Evolutionary conservation across 2,329 filamentous ascomycete species (phyloP).

Genomic region (Trichothecium sympodiale): DNA sequence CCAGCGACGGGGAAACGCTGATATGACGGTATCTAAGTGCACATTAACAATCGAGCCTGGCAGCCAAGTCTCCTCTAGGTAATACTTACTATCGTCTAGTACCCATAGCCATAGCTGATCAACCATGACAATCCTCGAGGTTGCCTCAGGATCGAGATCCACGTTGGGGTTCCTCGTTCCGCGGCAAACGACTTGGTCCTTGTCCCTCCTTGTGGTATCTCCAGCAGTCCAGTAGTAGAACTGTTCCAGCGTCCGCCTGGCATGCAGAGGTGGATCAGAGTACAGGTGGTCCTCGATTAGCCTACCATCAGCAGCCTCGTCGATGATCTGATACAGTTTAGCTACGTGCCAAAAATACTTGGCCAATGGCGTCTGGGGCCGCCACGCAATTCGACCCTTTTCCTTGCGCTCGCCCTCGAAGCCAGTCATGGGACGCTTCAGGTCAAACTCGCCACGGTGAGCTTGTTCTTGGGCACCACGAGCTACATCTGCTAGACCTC

Average conservation of each 20-base stretch:
- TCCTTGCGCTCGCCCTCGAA: slow-evolving; percentile 2
- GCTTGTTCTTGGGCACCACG: background rate
- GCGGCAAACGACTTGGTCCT: slow-evolving; percentile 15
- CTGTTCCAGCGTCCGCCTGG: slow-evolving; percentile 23
- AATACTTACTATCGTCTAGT: slow-evolving; percentile 9
- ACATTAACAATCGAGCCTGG: slow-evolving; percentile 4
- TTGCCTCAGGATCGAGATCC: slow-evolving; percentile 7
- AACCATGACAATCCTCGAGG: slow-evolving; percentile 8
- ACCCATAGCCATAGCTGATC: slow-evolving; percentile 11
- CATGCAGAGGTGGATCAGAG: slow-evolving; percentile 15
- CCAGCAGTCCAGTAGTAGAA: slow-evolving; percentile 23
- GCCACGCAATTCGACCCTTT: slow-evolving; percentile 3
- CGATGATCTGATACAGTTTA: slow-evolving; percentile 9
- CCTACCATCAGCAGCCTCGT: slow-evolving; percentile 9
- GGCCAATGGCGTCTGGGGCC: slow-evolving; percentile 7
- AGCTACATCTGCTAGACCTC: slow-evolving; percentile 6
- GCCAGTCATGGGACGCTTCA: background rate
- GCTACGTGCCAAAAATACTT: slow-evolving; percentile 11
- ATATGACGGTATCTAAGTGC: slow-evolving; percentile 22
- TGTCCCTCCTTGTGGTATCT: slow-evolving; percentile 20
- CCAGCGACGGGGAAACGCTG: slow-evolving; percentile 26
- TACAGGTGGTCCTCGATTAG: slow-evolving; percentile 13
- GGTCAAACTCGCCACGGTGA: slow-evolving; percentile 1
- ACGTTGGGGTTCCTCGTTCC: slow-evolving; percentile 10
- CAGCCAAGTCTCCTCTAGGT: background rate